Conservation (phyloP, 805 yeast species). For the Myxozyma neglecta region DNA sequence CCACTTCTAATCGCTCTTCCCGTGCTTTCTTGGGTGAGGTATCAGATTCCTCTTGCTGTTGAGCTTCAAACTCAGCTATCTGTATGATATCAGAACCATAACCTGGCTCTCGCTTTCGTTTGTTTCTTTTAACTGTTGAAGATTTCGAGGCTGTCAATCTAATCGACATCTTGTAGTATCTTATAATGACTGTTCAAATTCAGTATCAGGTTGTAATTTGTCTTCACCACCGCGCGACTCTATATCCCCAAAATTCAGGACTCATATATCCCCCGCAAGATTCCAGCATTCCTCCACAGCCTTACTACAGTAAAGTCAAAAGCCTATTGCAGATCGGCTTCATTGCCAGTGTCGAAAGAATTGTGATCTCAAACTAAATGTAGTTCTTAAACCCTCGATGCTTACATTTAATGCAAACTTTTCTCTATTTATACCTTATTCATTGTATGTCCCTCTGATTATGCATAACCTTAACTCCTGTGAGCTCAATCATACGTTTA, state of each 20-base stretch:
- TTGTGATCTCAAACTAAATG: too few species aligned
- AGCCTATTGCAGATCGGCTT: not conserved
- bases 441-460: not conserved
- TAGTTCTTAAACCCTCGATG: not conserved
- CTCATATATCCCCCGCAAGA: too few species aligned
- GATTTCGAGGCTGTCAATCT: slow-evolving; percentile 24
- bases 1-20: slow-evolving; percentile 16
- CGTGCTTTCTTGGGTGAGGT: not conserved
- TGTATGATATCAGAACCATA: slow-evolving; percentile 21
- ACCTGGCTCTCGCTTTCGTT: slow-evolving; percentile 20
- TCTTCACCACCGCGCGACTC: too few species aligned
- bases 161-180: slow-evolving; percentile 13
- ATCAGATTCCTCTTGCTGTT: not conserved
- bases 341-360: not conserved
- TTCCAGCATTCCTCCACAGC: too few species aligned
- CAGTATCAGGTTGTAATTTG: too few species aligned
- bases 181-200: too few species aligned
- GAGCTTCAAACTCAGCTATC: slow-evolving; percentile 8
- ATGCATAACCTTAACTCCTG: not conserved
- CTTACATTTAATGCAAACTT: not conserved
- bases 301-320: not conserved
- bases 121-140: slow-evolving; percentile 18
- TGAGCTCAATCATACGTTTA: not conserved
- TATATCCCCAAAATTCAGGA: too few species aligned
- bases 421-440: not conserved